These are phyloP conservation scores for Ceratocystis cubensis DNA, from an alignment of 2,329 filamentous ascomycete genomes.

Conservation along the genomic window DNA sequence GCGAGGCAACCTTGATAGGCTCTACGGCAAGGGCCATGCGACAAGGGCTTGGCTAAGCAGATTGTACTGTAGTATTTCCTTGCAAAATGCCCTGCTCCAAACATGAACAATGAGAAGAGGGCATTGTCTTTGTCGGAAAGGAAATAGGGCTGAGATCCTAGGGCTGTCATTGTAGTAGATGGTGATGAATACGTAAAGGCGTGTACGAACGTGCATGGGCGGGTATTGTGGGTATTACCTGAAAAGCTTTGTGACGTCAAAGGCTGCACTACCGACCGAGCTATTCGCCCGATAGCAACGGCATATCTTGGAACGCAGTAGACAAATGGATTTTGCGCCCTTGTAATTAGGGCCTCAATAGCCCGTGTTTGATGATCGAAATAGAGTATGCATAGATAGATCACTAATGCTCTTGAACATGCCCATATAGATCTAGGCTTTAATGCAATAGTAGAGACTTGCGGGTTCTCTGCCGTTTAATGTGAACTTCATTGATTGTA, in stretches of 20 bases:
- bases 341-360: neutral
- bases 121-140: no score
- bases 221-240: neutral
- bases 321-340: neutral
- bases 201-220: neutral
- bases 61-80: neutral
- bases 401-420: neutral
- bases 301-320: neutral
- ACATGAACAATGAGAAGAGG: no score
- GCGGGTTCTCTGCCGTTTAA: no score
- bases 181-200: no score
- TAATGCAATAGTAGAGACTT: no score
- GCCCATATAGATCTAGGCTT: no score
- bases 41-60: neutral
- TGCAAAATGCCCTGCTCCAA: no score
- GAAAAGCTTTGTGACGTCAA: conserved; percentile 4
- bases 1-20: neutral
- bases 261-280: neutral
- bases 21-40: neutral
- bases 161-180: no score
- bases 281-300: neutral
- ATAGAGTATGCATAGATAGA: neutral
- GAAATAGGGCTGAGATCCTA: no score
- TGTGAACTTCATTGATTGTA: no score
- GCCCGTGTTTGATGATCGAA: neutral